Base-by-base conservation (phyloP, 768 basidiomycete species). In the Candolleomyces eurysporus region DNA sequence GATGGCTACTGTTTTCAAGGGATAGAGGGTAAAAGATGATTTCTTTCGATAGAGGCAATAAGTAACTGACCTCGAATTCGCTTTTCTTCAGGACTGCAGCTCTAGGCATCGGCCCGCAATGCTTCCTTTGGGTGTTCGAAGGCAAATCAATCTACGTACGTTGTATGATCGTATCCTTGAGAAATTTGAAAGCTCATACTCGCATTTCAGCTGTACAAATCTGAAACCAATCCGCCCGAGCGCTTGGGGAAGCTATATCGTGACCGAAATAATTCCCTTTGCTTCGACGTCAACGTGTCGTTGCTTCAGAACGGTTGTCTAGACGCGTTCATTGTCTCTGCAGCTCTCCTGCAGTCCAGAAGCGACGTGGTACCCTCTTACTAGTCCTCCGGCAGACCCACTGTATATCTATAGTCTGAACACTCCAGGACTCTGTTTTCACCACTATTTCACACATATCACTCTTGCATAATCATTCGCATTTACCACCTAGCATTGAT, bases 81-180 rank as follows among this genome's bases (percentile, higher is more conserved):
- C 31, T 13, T n/a, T 22, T 26, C 10, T 30, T 22, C 45, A 66
- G 65, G 17, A 59, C 60, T 50, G 59, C 60, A 22, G n/a, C 51
- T 21, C 59, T 66, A 57, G 58, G 46, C 13, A 51, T 63, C 17
- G 60, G 61, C 5, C 60, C 45, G 4, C 58, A 63, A 31, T 53
- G 58, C 43, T 66, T 61, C 45, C 32, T 66, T 21, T 66, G 65
- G 65, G 51, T 61, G 2, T 52, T 57, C 43, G 43, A 50, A 14
- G 59, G 59, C 8, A 50, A 61, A 22, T 50, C 21, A 2, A 60
- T 59, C 22, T 61, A 61, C 46, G 65, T 66, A 58, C 51, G 65
- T 48, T 21, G 1, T 13, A 14, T 31, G 6, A 42, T 11, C 42
- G 2, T 5, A 13, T 31, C 32, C 36, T n/a, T 40, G 11, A 22